These are phyloP conservation scores for Pseudogymnoascus destructans DNA, from an alignment of 2,329 filamentous ascomycete species.

Conservation along the genomic window DNA sequence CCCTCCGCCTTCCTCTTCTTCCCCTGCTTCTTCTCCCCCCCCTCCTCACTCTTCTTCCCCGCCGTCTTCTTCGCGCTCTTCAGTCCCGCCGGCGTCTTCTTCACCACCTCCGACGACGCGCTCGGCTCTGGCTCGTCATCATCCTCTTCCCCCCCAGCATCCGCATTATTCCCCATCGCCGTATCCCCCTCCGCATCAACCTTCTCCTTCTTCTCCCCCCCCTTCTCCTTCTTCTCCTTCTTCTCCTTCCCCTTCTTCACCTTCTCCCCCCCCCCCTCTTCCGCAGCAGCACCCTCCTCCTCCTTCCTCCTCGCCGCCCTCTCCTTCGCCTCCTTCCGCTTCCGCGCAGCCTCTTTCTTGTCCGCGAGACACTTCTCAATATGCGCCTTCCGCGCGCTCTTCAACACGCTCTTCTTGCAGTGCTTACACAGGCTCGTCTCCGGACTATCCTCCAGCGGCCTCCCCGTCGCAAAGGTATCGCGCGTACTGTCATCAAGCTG, in stretches of 20 bases:
- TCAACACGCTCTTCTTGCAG: conserved; percentile 79
- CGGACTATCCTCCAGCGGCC: conserved; percentile 65
- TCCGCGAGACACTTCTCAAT: conserved; percentile 72
- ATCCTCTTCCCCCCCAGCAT: conserved; percentile 33
- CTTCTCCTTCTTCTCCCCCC: conserved; percentile 21
- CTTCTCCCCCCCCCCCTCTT: conserved; percentile 31
- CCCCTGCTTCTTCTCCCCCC: conserved; percentile 46
- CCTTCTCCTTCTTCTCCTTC: conserved; percentile 23
- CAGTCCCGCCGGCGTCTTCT: conserved; percentile 18
- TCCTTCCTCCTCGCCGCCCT: conserved; percentile 26
- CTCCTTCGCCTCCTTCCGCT: conserved; percentile 27
- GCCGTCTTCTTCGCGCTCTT: conserved; percentile 48
- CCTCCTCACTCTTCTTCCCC: conserved; percentile 49
- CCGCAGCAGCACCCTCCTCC: conserved; percentile 25
- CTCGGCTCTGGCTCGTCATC: conserved; percentile 30
- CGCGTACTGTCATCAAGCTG: conserved; percentile 63
- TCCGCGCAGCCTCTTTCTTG: conserved; percentile 26
- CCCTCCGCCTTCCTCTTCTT: conserved; percentile 69
- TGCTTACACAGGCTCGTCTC: conserved; percentile 83
- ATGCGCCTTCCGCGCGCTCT: conserved; percentile 61
- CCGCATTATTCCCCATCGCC: conserved; percentile 26
- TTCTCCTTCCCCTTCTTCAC: conserved; percentile 19
- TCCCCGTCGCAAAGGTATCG: conserved; percentile 68
- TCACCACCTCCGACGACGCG: conserved; percentile 16
- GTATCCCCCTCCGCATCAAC: conserved; percentile 24